These are phyloP conservation scores for Fusarium sp. DNA, from an alignment of 2,329 filamentous ascomycete species.

Conservation along the genomic window DNA sequence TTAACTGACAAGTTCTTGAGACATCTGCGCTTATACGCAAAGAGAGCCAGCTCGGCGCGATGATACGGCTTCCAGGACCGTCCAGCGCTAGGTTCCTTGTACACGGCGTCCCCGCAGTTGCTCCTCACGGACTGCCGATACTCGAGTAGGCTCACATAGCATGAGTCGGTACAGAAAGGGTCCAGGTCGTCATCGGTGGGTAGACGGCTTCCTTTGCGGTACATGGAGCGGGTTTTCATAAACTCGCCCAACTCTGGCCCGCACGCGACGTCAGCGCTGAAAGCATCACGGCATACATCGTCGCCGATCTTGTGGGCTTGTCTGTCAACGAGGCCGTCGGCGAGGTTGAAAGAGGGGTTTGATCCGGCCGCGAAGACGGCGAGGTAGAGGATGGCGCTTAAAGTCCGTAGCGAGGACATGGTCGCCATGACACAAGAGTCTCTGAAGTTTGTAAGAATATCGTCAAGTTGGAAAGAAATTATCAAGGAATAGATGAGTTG, in stretches of 20 bases:
- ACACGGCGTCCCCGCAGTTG: neutral
- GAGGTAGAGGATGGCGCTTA: neutral
- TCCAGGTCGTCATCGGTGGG: neutral
- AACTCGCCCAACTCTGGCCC: neutral
- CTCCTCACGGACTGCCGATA: neutral
- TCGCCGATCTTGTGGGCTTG: neutral
- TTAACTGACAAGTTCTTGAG: neutral
- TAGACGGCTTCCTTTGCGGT: neutral
- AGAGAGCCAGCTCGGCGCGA: neutral
- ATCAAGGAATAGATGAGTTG: neutral
- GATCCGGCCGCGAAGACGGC: neutral
- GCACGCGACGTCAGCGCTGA: neutral
- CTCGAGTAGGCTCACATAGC: neutral
- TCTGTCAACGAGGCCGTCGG: neutral
- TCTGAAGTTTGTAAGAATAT: neutral
- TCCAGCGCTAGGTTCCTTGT: neutral
- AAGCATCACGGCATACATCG: neutral
- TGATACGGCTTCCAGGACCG: neutral
- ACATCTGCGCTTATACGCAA: neutral
- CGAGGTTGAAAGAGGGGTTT: neutral
- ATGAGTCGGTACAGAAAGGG: neutral
- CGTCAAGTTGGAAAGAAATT: neutral
- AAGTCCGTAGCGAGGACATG: neutral
- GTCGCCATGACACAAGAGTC: neutral
- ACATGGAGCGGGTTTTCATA: neutral